These are phyloP conservation scores for Carex sylvatica DNA, from an alignment of 202 grass and related monocot genomes.

Conservation along the genomic window DNA sequence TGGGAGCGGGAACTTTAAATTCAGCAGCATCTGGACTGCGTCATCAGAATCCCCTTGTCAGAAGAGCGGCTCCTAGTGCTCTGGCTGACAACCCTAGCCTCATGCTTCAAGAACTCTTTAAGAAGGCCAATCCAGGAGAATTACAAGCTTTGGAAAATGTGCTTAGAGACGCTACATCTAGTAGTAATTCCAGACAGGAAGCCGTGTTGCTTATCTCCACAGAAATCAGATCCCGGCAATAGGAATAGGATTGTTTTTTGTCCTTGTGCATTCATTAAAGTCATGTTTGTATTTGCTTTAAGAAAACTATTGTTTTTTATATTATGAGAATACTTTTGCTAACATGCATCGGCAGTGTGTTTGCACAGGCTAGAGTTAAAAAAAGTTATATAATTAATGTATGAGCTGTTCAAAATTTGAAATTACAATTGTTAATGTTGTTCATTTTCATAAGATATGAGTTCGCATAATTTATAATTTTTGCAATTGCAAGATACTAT, in stretches of 20 bases:
- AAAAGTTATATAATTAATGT: no score
- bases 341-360: neutral
- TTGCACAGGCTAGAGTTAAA: neutral
- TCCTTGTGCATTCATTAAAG: no score
- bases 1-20: neutral
- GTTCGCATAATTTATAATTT: no score
- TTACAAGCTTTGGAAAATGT: conserved; percentile 21
- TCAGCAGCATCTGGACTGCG: neutral
- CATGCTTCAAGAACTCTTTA: conserved; percentile 23
- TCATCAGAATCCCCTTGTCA: neutral
- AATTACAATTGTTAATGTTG: no score
- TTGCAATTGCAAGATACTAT: no score
- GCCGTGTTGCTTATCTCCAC: conserved; percentile 5
- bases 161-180: neutral
- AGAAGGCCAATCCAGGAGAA: conserved; percentile 36
- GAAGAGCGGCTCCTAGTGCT: neutral
- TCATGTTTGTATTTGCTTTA: neutral
- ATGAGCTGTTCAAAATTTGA: no score
- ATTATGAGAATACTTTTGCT: neutral
- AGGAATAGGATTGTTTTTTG: no score
- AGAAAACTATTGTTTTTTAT: neutral
- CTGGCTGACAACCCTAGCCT: neutral
- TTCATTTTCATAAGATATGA: no score
- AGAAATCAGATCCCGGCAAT: conserved; percentile 19
- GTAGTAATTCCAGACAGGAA: conserved; percentile 5